phyloP scores from a whole-genome alignment of 1,139 yeast species.

The Entelexis sorbosivorans region DNA sequence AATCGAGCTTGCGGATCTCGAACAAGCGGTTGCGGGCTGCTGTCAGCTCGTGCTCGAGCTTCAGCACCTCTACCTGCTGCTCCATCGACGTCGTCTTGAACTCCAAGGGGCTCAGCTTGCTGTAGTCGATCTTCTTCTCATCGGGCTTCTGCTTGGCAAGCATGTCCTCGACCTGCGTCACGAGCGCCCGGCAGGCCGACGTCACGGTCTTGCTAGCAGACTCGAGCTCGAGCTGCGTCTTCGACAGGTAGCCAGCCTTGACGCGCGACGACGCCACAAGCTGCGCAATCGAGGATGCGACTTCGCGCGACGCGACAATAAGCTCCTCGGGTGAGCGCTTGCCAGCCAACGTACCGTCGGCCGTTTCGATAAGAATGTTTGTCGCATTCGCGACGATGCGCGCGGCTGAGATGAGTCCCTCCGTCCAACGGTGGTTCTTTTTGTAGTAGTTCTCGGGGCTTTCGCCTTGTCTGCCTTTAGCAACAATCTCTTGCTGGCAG shows the following conservation, averaged over 20 bases:
- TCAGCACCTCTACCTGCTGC: slow-evolving; percentile 82
- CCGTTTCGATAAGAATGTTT: slow-evolving; percentile 64
- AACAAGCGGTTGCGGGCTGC: slow-evolving; percentile 74
- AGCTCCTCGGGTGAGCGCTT: slow-evolving; percentile 67
- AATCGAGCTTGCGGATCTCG: slow-evolving; percentile 70
- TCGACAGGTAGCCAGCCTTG: slow-evolving; percentile 65
- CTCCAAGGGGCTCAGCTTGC: slow-evolving; percentile 63
- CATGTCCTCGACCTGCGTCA: slow-evolving; percentile 57
- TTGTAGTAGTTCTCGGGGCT: slow-evolving; percentile 70
- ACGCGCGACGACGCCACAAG: slow-evolving; percentile 87
- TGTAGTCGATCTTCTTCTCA: slow-evolving; percentile 49
- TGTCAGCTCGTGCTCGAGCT: slow-evolving; percentile 61
- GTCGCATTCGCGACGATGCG: slow-evolving; percentile 82
- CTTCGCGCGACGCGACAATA: slow-evolving; percentile 84
- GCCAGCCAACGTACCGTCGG: slow-evolving; percentile 67
- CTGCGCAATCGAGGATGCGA: slow-evolving; percentile 88
- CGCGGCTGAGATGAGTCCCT: slow-evolving; percentile 85
- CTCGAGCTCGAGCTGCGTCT: slow-evolving; percentile 68
- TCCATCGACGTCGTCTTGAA: slow-evolving; percentile 86
- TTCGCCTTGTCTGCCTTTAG: slow-evolving; percentile 55
- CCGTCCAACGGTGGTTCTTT: slow-evolving; percentile 88
- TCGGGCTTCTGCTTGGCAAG: slow-evolving; percentile 31
- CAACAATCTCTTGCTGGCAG: slow-evolving; percentile 73
- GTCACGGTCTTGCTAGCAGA: slow-evolving; percentile 58
- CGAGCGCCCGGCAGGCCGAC: slow-evolving; percentile 62